Evolutionary conservation across 1,139 yeast genomes (phyloP), one percentile per base, ranked within the genome.

Genomic region (Yamadazyma siamensis): DNA sequence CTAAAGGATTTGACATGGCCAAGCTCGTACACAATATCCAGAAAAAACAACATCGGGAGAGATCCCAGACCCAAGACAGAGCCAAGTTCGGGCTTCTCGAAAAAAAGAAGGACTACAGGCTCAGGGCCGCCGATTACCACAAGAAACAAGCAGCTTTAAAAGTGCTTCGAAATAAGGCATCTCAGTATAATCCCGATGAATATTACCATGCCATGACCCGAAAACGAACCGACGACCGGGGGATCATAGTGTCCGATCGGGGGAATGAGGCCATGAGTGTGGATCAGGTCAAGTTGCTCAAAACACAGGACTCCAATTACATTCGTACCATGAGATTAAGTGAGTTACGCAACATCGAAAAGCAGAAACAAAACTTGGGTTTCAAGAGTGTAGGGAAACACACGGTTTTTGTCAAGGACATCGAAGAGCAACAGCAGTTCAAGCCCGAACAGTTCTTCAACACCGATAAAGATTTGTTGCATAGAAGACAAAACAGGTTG

Each of bases 1-100:
- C 28, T 21, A 14, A 26, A 20, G 14, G 20, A 13, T 10, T 10
- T n/a, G 17, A 13, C 17, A 86, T 86, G 95, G 85, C 84, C 23
- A 81, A 80, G 41, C 61, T 84, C 27, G 91, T 83, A 13, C 96
- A 88, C 57, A 84, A 85, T 54, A 80, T 89, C 19, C 96, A 91
- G 59, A 91, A 91, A 65, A 91, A 87, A 51, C 97, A 91, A 67
- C 98, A 91, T 50, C 69, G 88, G 43, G 98, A 91, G 63, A 77
- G 98, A 50, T 76, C 95, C 7, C 98, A 91, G 59, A 82, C 88
- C 3, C 66, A 65, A 28, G 80, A 77, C 29, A 71, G 98, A 38
- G 69, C 77, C 47, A 75, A 73, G 51, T 80, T 71, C 59, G 97
- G 97, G 22, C 75, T 88, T 21, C 71, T 91, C 31, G 97, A 91